These are phyloP conservation scores for Calendula officinalis DNA, from an alignment of 129 eudicot species.

Conservation along the genomic window DNA sequence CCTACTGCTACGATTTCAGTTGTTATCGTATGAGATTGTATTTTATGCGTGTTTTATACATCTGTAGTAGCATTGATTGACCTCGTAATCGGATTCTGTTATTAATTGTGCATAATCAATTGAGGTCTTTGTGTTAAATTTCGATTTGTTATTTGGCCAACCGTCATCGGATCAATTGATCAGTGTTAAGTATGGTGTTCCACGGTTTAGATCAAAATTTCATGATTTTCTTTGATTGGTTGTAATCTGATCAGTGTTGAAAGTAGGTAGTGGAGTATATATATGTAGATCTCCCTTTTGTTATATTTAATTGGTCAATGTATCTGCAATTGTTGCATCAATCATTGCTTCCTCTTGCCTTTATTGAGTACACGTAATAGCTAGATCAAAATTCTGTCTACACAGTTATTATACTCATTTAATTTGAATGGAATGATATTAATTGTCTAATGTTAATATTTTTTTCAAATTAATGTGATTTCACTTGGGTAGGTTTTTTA, in stretches of 20 bases:
- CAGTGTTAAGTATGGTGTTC: conserved; percentile 15
- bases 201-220: conserved; percentile 4
- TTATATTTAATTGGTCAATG: not conserved
- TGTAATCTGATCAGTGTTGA: not conserved
- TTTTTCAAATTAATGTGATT: not conserved
- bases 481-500: conserved; percentile 11
- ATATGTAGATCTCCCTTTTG: conserved; percentile 4
- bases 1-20: conserved; percentile 3
- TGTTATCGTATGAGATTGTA: not conserved
- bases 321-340: conserved; percentile 13
- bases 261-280: not conserved
- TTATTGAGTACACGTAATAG: conserved; percentile 3
- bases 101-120: conserved; percentile 12
- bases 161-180: conserved; percentile 10
- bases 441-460: not conserved
- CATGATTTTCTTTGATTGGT: too few species aligned
- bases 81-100: not conserved
- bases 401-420: too few species aligned
- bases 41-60: not conserved
- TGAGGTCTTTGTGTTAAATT: conserved; percentile 8
- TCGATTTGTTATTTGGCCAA: not conserved
- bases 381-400: not conserved
- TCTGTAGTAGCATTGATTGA: conserved; percentile 12
- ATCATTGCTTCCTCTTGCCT: not conserved
- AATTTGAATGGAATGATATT: too few species aligned